phyloP scores from a whole-genome alignment of 768 basidiomycete species.

The Fistulinella prunicolor region DNA sequence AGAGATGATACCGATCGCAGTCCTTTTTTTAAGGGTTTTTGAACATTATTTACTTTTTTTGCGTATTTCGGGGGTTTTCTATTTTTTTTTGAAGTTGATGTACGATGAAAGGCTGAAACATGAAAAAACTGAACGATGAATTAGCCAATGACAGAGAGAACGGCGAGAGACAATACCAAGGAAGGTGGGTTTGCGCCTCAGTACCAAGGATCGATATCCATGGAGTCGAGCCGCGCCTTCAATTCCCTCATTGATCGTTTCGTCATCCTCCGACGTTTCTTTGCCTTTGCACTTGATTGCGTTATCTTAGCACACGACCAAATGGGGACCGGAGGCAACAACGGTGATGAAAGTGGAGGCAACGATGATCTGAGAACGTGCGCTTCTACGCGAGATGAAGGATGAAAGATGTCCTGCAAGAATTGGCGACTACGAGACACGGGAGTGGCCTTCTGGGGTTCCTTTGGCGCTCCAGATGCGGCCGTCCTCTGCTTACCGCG shows the following conservation, averaged over 20 bases:
- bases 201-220: constrained; percentile 13
- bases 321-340: background rate
- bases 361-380: background rate
- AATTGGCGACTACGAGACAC: background rate
- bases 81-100: constrained; percentile 1
- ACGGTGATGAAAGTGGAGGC: background rate
- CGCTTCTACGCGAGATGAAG: background rate
- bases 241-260: constrained; percentile 8
- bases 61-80: background rate
- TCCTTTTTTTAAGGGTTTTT: background rate
- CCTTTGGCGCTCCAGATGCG: background rate
- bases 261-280: constrained; percentile 7
- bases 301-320: constrained; percentile 25
- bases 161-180: background rate
- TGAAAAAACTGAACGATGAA: background rate
- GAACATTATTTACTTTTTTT: constrained; percentile 3
- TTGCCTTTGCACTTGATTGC: constrained; percentile 4
- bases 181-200: background rate
- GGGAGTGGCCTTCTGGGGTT: background rate
- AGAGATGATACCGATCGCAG: background rate
- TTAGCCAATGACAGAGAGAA: background rate
- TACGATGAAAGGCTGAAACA: background rate
- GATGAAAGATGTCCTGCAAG: background rate
- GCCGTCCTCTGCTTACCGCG: background rate
- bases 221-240: constrained; percentile 9